A percentile compares a stretch with the other conserved stretches of the same genome.
phyloP scores from a whole-genome alignment of 2,329 filamentous ascomycete genomes.

The Sarocladiaceae sp. region DNA sequence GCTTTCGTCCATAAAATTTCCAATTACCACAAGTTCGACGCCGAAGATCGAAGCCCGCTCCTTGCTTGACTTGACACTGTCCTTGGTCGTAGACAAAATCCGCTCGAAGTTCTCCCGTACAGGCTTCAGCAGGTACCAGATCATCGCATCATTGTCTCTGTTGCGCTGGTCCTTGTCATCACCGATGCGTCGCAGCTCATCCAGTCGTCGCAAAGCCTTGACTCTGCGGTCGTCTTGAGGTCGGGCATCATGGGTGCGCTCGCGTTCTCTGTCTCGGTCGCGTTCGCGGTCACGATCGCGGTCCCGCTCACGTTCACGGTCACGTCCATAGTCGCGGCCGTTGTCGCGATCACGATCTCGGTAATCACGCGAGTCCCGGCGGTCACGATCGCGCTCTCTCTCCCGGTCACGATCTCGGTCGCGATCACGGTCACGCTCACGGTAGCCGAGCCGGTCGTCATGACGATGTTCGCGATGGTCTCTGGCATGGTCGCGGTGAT shows the following conservation, averaged over 20 bases:
- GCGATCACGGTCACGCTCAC: constrained; percentile 27
- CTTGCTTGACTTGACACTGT: constrained; percentile 58
- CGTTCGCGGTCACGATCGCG: constrained; percentile 9
- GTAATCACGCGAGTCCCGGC: constrained; percentile 20
- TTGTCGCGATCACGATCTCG: constrained; percentile 21
- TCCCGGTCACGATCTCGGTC: constrained; percentile 20
- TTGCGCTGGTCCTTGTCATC: constrained; percentile 47
- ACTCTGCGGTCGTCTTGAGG: constrained; percentile 36
- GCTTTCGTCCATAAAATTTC: constrained; percentile 53
- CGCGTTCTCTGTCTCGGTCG: constrained; percentile 20
- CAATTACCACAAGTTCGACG: constrained; percentile 56
- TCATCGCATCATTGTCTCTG: constrained; percentile 41
- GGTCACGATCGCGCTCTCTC: constrained; percentile 16
- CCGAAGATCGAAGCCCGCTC: constrained; percentile 59
- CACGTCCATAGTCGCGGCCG: constrained; percentile 15
- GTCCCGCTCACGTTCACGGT: constrained; percentile 17
- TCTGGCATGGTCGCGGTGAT: constrained; percentile 14
- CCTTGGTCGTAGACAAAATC: constrained; percentile 57
- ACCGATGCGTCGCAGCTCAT: constrained; percentile 40
- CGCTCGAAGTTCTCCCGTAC: constrained; percentile 56
- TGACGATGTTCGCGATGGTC: constrained; percentile 14
- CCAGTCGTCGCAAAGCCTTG: constrained; percentile 35
- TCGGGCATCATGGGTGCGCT: constrained; percentile 21
- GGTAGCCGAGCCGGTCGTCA: constrained; percentile 30
- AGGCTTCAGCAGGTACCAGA: constrained; percentile 50